Conservation (phyloP, 192 early-diverging fungal genomes). For the Chytriomyces sp. region DNA sequence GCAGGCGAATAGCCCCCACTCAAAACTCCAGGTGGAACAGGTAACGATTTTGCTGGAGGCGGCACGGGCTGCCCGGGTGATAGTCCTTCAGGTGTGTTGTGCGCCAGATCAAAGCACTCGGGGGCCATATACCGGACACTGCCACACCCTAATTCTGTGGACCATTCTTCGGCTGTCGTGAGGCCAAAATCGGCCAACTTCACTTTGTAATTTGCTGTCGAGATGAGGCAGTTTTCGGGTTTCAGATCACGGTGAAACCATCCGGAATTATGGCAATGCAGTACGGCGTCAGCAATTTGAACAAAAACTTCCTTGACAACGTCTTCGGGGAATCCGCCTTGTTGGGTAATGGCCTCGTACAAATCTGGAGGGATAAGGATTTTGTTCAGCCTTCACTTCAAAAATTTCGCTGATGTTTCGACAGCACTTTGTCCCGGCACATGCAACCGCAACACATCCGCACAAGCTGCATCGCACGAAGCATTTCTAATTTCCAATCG, state of each 20-base stretch:
- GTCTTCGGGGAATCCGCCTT: conserved; percentile 44
- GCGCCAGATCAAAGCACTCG: conserved; percentile 54
- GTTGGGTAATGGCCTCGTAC: conserved; percentile 45
- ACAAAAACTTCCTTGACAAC: conserved; percentile 63
- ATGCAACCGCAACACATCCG: neutral
- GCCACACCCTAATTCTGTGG: conserved; percentile 85
- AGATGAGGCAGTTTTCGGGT: conserved; percentile 84
- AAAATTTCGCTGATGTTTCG: no score
- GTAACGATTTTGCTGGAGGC: conserved; percentile 59
- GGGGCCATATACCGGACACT: conserved; percentile 89
- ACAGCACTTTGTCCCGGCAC: no score
- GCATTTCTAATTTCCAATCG: no score
- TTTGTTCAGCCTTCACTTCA: no score
- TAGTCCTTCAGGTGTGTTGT: conserved; percentile 46
- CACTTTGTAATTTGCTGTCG: conserved; percentile 53
- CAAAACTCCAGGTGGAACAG: conserved; percentile 45
- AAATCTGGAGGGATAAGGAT: conserved; percentile 17
- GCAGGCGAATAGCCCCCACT: conserved; percentile 64
- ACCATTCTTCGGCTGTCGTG: conserved; percentile 74
- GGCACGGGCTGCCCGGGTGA: conserved; percentile 52
- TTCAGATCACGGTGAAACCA: conserved; percentile 95
- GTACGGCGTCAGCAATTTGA: conserved; percentile 80
- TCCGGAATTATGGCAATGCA: conserved; percentile 73
- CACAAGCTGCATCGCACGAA: no score
- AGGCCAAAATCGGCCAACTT: conserved; percentile 95